These are phyloP conservation scores for peach (Prunus persica) DNA, from an alignment of 306 rosid genomes.

Conservation along the genomic window Prunus_persica_NCBIv2 NC_034009.1:24211501-24212000, in stretches of 20 bases:
- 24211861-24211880: rapidly evolving
- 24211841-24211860: no score
- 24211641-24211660: neutral
- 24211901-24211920: no score
- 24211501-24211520: neutral
- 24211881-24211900: no score
- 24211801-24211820: no score
- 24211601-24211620: neutral
- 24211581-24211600: neutral
- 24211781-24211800: neutral
- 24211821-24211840: no score
- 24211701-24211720: neutral
- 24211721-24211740: neutral
- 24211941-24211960: no score
- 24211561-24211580: neutral
- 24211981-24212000: no score
- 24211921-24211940: no score
- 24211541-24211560: neutral
- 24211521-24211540: neutral
- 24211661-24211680: neutral
- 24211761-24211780: neutral
- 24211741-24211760: neutral
- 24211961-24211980: no score
- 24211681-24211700: neutral
- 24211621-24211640: neutral